Percentiles rank a stretch among this genome's conserved stretches.
Conservation (phyloP, 371 early-diverging fungal species). For the Rhizopus microsporus region DNA sequence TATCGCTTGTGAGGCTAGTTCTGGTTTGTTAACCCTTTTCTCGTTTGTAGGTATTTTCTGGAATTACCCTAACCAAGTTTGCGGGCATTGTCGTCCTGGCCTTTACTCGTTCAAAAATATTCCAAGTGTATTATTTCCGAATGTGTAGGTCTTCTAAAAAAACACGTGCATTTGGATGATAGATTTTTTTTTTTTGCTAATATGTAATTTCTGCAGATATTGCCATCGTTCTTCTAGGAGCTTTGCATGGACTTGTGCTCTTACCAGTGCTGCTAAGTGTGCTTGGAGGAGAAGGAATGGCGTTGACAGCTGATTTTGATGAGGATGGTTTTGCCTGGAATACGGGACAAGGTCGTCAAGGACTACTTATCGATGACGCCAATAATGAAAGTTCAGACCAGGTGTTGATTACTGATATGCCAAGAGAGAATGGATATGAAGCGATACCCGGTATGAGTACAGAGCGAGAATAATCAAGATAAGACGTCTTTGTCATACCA, state of each 20-base stretch:
- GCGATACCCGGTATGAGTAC: slow-evolving; percentile 10
- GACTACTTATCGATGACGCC: slow-evolving; percentile 39
- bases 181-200: not conserved
- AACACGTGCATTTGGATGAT: not conserved
- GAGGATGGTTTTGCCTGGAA: slow-evolving; percentile 55
- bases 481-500: too few relatives aligned
- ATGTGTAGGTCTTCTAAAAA: slow-evolving; percentile 55
- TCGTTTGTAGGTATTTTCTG: slow-evolving; percentile 61
- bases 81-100: slow-evolving; percentile 73
- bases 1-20: too few relatives aligned
- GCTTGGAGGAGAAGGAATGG: slow-evolving; percentile 57
- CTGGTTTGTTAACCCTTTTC: too few relatives aligned
- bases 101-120: slow-evolving; percentile 73
- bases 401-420: slow-evolving; percentile 43
- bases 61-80: slow-evolving; percentile 78
- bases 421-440: slow-evolving; percentile 17
- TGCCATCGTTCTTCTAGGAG: slow-evolving; percentile 68
- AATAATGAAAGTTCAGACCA: slow-evolving; percentile 40
- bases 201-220: slow-evolving; percentile 43
- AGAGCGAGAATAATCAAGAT: slow-evolving; percentile 6
- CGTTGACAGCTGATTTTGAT: slow-evolving; percentile 47
- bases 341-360: slow-evolving; percentile 21
- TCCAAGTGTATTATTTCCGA: slow-evolving; percentile 78
- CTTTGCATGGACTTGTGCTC: slow-evolving; percentile 70
- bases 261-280: slow-evolving; percentile 67